Evolutionary conservation across 306 rosid genomes (phyloP).

Genomic region (Sicyos baderoa): DNA sequence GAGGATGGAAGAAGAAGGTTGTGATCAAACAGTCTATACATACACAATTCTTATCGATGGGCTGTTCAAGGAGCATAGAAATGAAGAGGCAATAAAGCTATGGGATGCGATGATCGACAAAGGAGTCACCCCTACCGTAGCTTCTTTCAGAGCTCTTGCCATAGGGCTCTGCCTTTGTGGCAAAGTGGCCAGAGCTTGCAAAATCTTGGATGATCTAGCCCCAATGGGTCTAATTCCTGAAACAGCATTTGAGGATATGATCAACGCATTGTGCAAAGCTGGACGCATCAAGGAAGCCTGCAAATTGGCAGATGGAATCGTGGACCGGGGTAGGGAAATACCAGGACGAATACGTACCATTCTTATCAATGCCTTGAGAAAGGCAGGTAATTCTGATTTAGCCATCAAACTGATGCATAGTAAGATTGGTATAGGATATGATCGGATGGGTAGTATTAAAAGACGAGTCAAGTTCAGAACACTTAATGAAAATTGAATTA

Average conservation of each 20-base stretch:
- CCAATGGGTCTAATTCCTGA: constrained; percentile 76
- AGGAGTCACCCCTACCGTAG: constrained; percentile 70
- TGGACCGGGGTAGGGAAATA: constrained; percentile 79
- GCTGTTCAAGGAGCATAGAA: constrained; percentile 57
- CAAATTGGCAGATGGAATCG: constrained; percentile 88
- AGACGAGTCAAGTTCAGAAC: constrained; percentile 68
- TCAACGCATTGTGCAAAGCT: constrained; percentile 62
- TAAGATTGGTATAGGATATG: constrained; percentile 89
- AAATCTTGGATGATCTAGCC: constrained; percentile 76
- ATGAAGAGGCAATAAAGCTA: constrained; percentile 66
- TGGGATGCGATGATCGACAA: constrained; percentile 82
- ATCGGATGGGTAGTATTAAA: constrained; percentile 60
- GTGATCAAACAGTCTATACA: constrained; percentile 71
- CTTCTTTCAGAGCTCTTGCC: constrained; percentile 77
- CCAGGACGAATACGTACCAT: constrained; percentile 67
- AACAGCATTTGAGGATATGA: constrained; percentile 74
- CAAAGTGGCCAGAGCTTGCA: constrained; percentile 82
- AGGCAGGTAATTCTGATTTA: constrained; percentile 67
- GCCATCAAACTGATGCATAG: constrained; percentile 85
- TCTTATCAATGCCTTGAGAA: constrained; percentile 74
- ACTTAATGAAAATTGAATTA: constrained; percentile 32
- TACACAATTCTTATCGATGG: constrained; percentile 65
- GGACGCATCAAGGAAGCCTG: constrained; percentile 78
- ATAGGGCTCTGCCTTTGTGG: constrained; percentile 76
- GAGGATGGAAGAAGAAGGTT: constrained; percentile 69